phyloP scores from a whole-genome alignment of 2,329 filamentous ascomycete species.

The Myotisia sp. region DNA sequence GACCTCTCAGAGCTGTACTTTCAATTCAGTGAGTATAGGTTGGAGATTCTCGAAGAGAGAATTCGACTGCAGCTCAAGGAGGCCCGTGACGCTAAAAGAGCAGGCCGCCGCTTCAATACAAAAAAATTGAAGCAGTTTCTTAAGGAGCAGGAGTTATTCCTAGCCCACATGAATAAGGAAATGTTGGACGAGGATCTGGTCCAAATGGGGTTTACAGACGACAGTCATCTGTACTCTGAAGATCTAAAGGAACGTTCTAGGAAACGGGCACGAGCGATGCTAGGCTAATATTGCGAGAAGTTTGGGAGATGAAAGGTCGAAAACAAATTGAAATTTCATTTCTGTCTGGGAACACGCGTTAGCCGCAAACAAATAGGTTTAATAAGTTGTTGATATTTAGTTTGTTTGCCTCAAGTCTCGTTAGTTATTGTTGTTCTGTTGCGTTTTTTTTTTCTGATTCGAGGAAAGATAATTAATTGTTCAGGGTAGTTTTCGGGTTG shows the following conservation, averaged over 20 bases:
- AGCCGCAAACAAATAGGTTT: too few relatives aligned
- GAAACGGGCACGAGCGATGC: slow-evolving; percentile 15
- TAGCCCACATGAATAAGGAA: slow-evolving; percentile 28
- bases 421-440: too few relatives aligned
- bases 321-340: too few relatives aligned
- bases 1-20: slow-evolving; percentile 45
- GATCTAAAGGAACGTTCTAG: slow-evolving; percentile 20
- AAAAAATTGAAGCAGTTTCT: slow-evolving; percentile 18
- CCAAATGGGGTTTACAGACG: slow-evolving; percentile 22
- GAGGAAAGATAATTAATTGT: too few relatives aligned
- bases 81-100: slow-evolving; percentile 21
- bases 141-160: slow-evolving; percentile 16
- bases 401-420: too few relatives aligned
- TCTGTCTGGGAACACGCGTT: too few relatives aligned
- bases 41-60: slow-evolving; percentile 49
- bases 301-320: too few relatives aligned
- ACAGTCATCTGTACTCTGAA: slow-evolving; percentile 25
- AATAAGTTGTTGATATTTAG: too few relatives aligned
- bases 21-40: slow-evolving; percentile 48
- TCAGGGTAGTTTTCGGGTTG: too few relatives aligned
- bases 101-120: slow-evolving; percentile 21
- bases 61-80: slow-evolving; percentile 33
- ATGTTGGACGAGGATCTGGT: slow-evolving; percentile 30
- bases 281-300: too few relatives aligned
- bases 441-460: too few relatives aligned